Conservation (phyloP, 2,329 filamentous ascomycete genomes). For the Chlorencoelia australis region DNA sequence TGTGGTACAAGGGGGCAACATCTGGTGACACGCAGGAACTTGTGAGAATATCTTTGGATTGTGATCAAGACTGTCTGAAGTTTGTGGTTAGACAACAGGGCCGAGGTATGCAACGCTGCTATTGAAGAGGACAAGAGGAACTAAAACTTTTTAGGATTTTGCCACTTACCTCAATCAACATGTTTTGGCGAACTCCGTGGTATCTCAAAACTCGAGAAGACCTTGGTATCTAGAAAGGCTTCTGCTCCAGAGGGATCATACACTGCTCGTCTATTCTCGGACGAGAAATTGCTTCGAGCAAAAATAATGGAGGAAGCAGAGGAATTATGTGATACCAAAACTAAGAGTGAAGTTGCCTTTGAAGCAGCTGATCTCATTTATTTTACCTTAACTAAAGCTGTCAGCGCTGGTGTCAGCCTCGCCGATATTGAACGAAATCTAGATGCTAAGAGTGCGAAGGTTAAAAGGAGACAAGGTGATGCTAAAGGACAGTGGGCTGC, state of each 20-base stretch:
- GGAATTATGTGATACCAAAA: constrained; percentile 80
- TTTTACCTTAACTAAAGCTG: constrained; percentile 85
- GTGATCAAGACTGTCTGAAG: constrained; percentile 83
- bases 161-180: constrained; percentile 81
- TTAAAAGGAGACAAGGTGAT: constrained; percentile 85
- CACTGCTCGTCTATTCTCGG: constrained; percentile 84
- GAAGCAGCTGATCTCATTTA: constrained; percentile 94
- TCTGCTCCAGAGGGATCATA: constrained; percentile 86
- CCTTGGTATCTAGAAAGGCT: constrained; percentile 67
- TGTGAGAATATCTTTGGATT: constrained; percentile 76
- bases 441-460: constrained; percentile 89
- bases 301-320: constrained; percentile 99
- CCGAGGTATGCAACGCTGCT: constrained; percentile 38
- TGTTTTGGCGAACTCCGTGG: constrained; percentile 85
- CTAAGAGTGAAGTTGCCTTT: constrained; percentile 76
- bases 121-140: background rate
- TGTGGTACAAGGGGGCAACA: constrained; percentile 95
- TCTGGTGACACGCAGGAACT: constrained; percentile 92
- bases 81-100: constrained; percentile 88
- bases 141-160: constrained; percentile 52
- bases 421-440: constrained; percentile 87
- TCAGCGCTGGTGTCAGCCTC: constrained; percentile 72
- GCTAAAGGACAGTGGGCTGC: constrained; percentile 89
- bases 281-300: constrained; percentile 77
- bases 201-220: constrained; percentile 77